Base-by-base conservation (phyloP, 306 rosid genomes). In the Prunus fruticosa region DNA sequence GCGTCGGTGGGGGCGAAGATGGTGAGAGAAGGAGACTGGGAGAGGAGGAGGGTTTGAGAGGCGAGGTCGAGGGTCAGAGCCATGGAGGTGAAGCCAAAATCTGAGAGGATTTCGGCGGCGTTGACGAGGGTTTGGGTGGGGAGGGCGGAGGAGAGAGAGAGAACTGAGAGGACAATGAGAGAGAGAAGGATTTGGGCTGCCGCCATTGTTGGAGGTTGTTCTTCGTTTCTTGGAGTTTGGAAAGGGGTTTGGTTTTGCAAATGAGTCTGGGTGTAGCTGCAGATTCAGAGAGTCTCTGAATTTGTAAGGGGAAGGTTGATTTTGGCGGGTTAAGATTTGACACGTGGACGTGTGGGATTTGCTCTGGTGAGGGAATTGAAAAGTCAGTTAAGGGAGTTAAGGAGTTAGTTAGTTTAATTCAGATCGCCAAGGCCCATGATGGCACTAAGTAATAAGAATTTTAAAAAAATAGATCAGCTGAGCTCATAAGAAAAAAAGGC, bases 61-160 rank as follows among this genome's bases (percentile, higher is more conserved):
- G 89, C 89, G 10, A 89, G 83, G 53, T 87, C 86, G 20, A 89
- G 77, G 41, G 82, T 82, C 34, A 82, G 69, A 46, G 93, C 84
- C 91, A 88, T 91, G 79, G 90, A 79, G 8, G 72, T 43, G 81
- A 65, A 86, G 83, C 93, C 90, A 7, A 84, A 75, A 51, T 41
- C 73, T n/a, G 89, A 77, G 83, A 89, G 91, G 68, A 91, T 81
- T 50, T 82, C 81, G 25, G 83, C 86, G 13, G 93, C 93, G 19
- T 87, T 89, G 61, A 82, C 78, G 51, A 90, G 32, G 74, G 82
- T 52, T 25, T 89, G 47, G 19, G 88, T 15, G 25, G 77, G 82
- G 63, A 78, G 66, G 16, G 84, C 52, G 43, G 53, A 46, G 69
- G 86, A 61, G 71, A 73, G 46, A 51, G 81, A 19, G 71, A 70